phyloP scores from a whole-genome alignment of 2,329 filamentous ascomycete species.

The Cercospora sesami region DNA sequence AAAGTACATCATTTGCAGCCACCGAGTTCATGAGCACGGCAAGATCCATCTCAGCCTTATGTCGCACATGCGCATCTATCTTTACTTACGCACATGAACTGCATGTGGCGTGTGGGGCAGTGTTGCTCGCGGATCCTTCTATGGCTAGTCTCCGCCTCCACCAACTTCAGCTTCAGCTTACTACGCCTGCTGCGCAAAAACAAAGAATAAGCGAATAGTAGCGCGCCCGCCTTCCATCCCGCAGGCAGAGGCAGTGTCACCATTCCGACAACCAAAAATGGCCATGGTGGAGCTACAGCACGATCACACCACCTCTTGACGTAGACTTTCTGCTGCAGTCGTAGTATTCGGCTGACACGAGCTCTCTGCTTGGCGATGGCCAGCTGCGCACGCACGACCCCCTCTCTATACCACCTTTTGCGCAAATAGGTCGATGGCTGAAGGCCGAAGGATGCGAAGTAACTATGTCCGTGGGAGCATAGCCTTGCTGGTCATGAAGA shows the following conservation, averaged over 20 bases:
- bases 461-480: neutral
- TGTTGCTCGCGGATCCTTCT: neutral
- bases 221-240: neutral
- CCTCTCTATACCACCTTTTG: neutral
- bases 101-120: neutral
- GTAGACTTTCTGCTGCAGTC: neutral
- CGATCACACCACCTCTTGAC: neutral
- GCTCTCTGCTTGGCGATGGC: neutral
- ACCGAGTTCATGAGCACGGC: neutral
- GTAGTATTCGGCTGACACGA: slow-evolving; percentile 6
- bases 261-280: neutral
- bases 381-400: neutral
- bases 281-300: neutral
- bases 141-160: slow-evolving; percentile 1
- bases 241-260: slow-evolving; percentile 1
- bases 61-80: neutral
- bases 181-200: slow-evolving; percentile 1
- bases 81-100: neutral
- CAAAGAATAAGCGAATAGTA: neutral
- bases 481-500: neutral
- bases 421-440: neutral
- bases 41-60: neutral
- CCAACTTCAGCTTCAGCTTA: slow-evolving; percentile 2
- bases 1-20: neutral
- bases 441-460: neutral